These are phyloP conservation scores for Mycosphaerella sp. DNA, from an alignment of 2,329 filamentous ascomycete species.

Conservation along the genomic window DNA sequence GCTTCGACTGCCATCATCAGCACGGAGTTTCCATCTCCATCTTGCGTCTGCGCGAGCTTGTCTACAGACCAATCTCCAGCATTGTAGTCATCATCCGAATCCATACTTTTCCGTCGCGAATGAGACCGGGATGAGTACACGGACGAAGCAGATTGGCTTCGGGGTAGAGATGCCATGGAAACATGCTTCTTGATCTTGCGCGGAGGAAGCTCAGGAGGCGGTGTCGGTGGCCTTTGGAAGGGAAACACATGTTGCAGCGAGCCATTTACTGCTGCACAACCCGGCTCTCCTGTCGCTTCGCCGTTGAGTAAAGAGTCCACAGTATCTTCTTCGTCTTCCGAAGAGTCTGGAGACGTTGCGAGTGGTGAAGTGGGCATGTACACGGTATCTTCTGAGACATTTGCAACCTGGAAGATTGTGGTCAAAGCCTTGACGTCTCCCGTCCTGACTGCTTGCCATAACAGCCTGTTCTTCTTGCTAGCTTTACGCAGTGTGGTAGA, in stretches of 20 bases:
- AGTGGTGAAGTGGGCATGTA: conserved; percentile 19
- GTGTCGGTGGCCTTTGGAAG: conserved; percentile 61
- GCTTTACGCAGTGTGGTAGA: conserved; percentile 75
- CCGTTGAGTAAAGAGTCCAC: conserved; percentile 6
- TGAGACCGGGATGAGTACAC: conserved; percentile 64
- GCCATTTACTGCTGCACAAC: conserved; percentile 35
- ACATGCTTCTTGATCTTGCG: conserved; percentile 67
- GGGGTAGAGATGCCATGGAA: conserved; percentile 66
- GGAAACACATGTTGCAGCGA: conserved; percentile 80
- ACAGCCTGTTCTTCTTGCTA: conserved; percentile 73
- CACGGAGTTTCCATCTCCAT: conserved; percentile 69
- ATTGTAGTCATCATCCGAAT: conserved; percentile 55
- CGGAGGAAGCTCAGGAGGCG: conserved; percentile 40
- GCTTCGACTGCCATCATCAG: conserved; percentile 53
- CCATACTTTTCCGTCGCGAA: conserved; percentile 72
- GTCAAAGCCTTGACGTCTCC: conserved; percentile 71
- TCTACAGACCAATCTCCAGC: conserved; percentile 84
- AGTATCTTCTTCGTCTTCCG: conserved; percentile 20
- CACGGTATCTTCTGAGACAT: conserved; percentile 14
- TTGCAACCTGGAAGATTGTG: conserved; percentile 66
- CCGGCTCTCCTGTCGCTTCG: conserved; percentile 4
- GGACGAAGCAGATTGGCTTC: conserved; percentile 82
- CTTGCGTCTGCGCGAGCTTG: conserved; percentile 65
- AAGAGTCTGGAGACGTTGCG: conserved; percentile 18
- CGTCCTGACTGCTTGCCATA: conserved; percentile 82